Evolutionary conservation across 202 grass and related monocot genomes (phyloP), one percentile per base, ranked within the genome.

Genomic region (Miscanthus sacchariflorus): DNA sequence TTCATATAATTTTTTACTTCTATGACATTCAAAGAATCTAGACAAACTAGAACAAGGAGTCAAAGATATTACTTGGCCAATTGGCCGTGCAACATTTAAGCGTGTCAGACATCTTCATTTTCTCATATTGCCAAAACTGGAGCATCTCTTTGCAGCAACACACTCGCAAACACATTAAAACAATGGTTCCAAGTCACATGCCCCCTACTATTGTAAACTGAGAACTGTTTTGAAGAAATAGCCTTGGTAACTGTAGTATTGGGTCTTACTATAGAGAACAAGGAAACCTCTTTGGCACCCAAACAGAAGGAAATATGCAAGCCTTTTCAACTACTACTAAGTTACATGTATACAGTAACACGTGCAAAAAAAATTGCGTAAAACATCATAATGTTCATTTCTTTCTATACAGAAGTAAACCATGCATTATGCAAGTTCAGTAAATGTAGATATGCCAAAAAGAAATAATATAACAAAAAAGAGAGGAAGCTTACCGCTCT

Each of bases 31-130:
- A 58, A 56, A 56, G 52, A 58, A 58, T 58, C 52, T 58, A 19
- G 52, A 58, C 18, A 58, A 58, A 58, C 18, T 58, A 58, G 52
- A 58, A 87, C 4, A 72, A 39, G 30, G 25, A 63, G 6, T 54
- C 42, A 12, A 67, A 56, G 24, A n/a, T 21, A 68, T 76, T 87
- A 87, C 59, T 28, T 56, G 44, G 21, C 1, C n/a, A 82, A n/a
- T 12, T 23, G 71, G 56, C 19, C 56, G 0, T n/a, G 56, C 56
- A 59, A n/a, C 19, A 59, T 59, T 59, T 59, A 21, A 58, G 19
- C 2, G 7, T 59, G 56, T 59, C 56, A 58, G 56, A 59, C 18
- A 59, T 59, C 56, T 54, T 9, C 6, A 59, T 59, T 59, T 59
- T 59, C 56, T 59, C 18, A n/a, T 59, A 59, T 59, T 59, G 56